Base-by-base conservation (phyloP, 225 moss, liverwort and hornwort species). In the Marchantia paleacea region DNA sequence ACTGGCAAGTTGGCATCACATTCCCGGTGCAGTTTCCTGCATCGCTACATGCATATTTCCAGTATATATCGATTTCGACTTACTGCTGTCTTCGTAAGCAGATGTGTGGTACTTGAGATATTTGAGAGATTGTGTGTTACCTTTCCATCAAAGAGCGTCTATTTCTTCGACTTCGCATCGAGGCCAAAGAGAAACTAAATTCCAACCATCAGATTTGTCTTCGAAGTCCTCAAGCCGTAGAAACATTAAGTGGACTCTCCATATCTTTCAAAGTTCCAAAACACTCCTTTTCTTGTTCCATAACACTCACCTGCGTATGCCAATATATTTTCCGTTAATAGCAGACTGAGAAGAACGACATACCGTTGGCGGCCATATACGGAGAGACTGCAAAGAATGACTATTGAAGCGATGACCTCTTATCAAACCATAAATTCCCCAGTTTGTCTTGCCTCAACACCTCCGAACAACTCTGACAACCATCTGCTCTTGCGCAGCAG, bases 261-360 rank as follows among this genome's bases (percentile, higher is more conserved):
- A 69, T 25, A 53, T 71, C 62, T 70, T 72, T 31, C 53, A 72
- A 74, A 55, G 39, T 58, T 77, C 48, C 16, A 24, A 29, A 61
- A 71, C 20, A 77, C 20, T 19, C 67, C 24, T 47, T 79, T 69
- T 28, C 50, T 72, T 57, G 74, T 68, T 69, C 60, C 78, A 74
- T 12, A 75, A 78, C 61, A 69, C 18, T 64, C 25, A 20, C 83
- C 83, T 83, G 79, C 83, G 73, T 75, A 39, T 69, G 75, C 79
- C 75, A 75, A 50, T 67, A 39, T 26, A 20, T 19, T 18, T 7
- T 51, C 12, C 50, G n/a, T 50, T 72, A 51, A 22, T 24, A 49
- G 18, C 31, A 8, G 20, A 39, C 48, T 50, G 11, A 22, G 16
- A 72, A 20, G 51, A 72, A 72, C 9, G 7, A 18, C 48, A 10